Conservation (phyloP, 306 rosid species). For the Albizia julibrissin region DNA sequence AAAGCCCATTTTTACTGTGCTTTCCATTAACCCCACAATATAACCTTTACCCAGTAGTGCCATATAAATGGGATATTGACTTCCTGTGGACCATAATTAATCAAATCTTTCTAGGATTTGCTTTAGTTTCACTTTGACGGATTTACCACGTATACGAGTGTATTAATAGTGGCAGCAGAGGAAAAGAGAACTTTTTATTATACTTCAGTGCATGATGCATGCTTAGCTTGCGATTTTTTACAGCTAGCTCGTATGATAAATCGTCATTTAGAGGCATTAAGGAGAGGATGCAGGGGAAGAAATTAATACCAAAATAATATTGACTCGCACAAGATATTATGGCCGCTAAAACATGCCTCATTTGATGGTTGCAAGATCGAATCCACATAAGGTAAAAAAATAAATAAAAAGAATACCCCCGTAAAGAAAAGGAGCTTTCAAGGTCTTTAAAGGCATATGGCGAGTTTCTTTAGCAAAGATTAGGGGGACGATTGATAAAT, state of each 20-base stretch:
- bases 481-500: neutral
- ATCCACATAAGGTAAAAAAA: neutral
- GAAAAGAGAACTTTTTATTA: neutral
- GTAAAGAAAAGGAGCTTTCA: constrained; percentile 26
- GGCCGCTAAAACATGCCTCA: neutral
- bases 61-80: neutral
- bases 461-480: constrained; percentile 6
- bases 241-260: neutral
- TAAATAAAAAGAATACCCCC: neutral
- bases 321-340: neutral
- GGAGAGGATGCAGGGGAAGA: neutral
- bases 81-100: neutral
- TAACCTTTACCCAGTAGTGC: neutral
- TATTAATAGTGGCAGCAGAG: neutral
- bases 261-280: neutral
- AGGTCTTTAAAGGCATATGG: neutral
- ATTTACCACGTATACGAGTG: neutral
- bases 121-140: constrained; percentile 6
- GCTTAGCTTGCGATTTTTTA: neutral
- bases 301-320: neutral
- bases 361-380: neutral
- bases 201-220: neutral
- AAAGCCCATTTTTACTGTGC: neutral
- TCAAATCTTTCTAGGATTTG: neutral
- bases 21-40: neutral